These are phyloP conservation scores for Breynia disticha DNA, from an alignment of 441 rosid genomes.

Conservation along the genomic window DNA sequence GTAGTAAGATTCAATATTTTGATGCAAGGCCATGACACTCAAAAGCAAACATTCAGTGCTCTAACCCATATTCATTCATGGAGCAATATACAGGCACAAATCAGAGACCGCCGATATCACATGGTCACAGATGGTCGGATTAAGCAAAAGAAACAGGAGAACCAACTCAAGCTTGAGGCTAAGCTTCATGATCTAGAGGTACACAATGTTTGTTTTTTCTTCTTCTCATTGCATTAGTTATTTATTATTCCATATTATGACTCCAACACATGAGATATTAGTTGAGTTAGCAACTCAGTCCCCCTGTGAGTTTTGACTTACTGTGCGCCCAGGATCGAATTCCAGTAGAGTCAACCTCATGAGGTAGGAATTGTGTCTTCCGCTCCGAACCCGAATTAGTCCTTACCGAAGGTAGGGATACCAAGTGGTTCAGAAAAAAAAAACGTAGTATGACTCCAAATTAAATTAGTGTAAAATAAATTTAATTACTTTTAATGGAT, in stretches of 20 bases:
- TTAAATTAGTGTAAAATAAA: too few species aligned
- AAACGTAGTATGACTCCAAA: too few species aligned
- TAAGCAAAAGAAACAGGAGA: constrained; percentile 70
- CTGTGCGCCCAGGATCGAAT: too few species aligned
- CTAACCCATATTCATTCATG: constrained; percentile 66
- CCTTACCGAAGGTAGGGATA: too few species aligned
- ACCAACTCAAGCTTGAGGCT: constrained; percentile 85
- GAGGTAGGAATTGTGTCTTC: too few species aligned
- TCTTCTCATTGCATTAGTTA: neutral
- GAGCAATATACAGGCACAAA: constrained; percentile 67
- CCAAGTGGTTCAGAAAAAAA: too few species aligned
- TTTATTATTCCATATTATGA: neutral
- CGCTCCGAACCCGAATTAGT: too few species aligned
- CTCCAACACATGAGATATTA: too few species aligned
- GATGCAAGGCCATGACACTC: constrained; percentile 34
- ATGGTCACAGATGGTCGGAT: constrained; percentile 73
- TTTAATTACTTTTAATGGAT: too few species aligned
- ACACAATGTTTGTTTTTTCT: constrained; percentile 4
- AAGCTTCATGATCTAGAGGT: constrained; percentile 85
- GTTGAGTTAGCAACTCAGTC: too few species aligned
- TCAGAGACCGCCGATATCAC: constrained; percentile 55
- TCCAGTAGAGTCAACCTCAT: too few species aligned
- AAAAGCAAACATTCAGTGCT: constrained; percentile 52
- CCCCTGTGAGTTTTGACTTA: too few species aligned
- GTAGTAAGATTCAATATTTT: constrained; percentile 39